Base-by-base conservation (phyloP, 495 filamentous ascomycete genomes). In the Neurospora sp. region DNA sequence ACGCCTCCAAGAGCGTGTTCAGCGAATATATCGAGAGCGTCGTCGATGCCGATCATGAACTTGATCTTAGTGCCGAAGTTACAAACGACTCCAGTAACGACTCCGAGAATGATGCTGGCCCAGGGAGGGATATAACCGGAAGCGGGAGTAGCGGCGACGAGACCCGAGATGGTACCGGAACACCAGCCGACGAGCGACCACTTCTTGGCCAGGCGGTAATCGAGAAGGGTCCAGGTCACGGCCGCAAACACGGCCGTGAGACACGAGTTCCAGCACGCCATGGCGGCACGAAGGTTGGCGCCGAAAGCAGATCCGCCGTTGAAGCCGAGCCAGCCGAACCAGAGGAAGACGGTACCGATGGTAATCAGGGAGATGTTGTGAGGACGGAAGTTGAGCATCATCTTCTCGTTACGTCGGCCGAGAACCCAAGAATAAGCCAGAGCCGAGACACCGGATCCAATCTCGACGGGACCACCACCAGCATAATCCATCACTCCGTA, bases 181-280 rank as follows among this genome's bases (percentile, higher is more conserved):
- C 96, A 99, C 92, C 96, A 97, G 71, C 96, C 96, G 77, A 99
- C 96, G 87, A 98, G 97, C 3, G 95, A 97, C 96, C 96, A 98
- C 85, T 99, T 99, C 81, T 90, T 90, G 68, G 96, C 96, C 65
- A 99, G 86, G 69, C 96, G 90, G 88, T 89, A 99, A 85, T 99
- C 96, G 77, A 98, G 92, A 68, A 99, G 78, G 74, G 91, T 89
- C 96, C 96, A 99, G 69, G 93, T 91, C 73, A 93, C 91, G 69
- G 92, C 91, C 27, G 86, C 94, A 74, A 97, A 95, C 77, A 91
- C 92, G 73, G 94, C 96, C 31, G 94, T 94, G 76, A 98, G 78
- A 84, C 96, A 97, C 53, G 91, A 91, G 86, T 98, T 98, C 93
- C 94, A 97, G 89, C 93, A 98, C 41, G 96, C 94, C 91, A 98